Evolutionary conservation across 106 monocot genomes (phyloP).

Genomic region (Dendrobium chrysotoxum): DNA sequence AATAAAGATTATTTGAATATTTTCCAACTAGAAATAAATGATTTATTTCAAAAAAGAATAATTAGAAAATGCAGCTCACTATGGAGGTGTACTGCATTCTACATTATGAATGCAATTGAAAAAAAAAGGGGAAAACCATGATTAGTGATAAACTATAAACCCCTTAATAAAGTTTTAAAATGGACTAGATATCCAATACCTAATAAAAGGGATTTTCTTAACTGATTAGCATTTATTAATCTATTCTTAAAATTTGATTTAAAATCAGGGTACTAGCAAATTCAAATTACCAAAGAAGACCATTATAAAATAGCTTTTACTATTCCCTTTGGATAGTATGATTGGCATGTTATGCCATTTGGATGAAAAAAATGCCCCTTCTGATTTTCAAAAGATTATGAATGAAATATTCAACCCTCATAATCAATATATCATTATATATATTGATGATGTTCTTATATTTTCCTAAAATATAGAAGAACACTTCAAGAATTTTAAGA

Average conservation of each 20-base stretch:
- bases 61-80: background rate
- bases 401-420: no score
- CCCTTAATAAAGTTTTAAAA: background rate
- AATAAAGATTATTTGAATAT: background rate
- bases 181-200: background rate
- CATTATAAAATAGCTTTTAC: background rate
- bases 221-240: background rate
- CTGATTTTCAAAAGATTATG: background rate
- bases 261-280: background rate
- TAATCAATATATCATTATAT: no score
- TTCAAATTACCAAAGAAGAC: background rate
- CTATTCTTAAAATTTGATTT: background rate
- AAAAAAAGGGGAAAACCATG: background rate
- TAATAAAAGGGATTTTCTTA: background rate
- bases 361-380: background rate
- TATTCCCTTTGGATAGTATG: background rate
- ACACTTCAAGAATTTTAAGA: no score
- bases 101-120: background rate
- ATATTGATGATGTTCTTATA: no score
- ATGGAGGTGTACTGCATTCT: background rate
- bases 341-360: background rate
- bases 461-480: no score
- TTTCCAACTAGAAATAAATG: background rate
- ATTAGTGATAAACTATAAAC: background rate
- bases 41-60: background rate